Evolutionary conservation across 345 rosid species (phyloP), one percentile per base, ranked within the genome.

Genomic region (Eutrema japonicum): DNA sequence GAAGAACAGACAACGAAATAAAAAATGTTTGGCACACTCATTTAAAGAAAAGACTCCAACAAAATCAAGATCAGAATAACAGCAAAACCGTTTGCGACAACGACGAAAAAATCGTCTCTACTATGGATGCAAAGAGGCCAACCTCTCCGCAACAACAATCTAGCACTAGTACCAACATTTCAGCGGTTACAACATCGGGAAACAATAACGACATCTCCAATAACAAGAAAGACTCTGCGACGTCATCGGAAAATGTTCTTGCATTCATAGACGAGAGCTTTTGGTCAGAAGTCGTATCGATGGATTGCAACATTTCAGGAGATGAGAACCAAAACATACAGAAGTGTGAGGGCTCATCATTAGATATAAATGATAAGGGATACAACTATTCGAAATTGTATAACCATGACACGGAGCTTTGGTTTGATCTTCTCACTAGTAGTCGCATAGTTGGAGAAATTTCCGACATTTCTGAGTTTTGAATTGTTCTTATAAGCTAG

Each of bases 1-100:
- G 86, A 38, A 80, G 85, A 83, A 79, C 87, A 47, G 89, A 83
- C 57, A 85, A 85, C 60, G 87, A 80, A 26, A 85, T 85, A 9
- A 83, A 85, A 67, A 83, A 85, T 55, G 59, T 70, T 40, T 85
- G 85, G 89, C 70, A 85, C 36, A 76, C 87, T 57, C 74, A 64
- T 70, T 68, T 83, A 51, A 85, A 70, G 71, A 83, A 82, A 60
- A 79, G 75, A 47, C 2, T 72, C 16, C 43, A 79, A 27, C 53
- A 77, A 36, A 74, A 48, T 6, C 18, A 75, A 68, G 65, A 76
- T 63, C 52, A 29, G 14, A 12, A 12, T 30, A 48, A 3, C 64
- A 36, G 12, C 1, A 53, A 55, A 36, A 29, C 33, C 2, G n/a
- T 52, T 40, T 36, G 9, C 36, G 29, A 48, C 8, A 2, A 12